Evolutionary conservation across 2,329 filamentous ascomycete species (phyloP), one percentile per base, ranked within the genome.

Genomic region (Chrysosporium keratinophilum): DNA sequence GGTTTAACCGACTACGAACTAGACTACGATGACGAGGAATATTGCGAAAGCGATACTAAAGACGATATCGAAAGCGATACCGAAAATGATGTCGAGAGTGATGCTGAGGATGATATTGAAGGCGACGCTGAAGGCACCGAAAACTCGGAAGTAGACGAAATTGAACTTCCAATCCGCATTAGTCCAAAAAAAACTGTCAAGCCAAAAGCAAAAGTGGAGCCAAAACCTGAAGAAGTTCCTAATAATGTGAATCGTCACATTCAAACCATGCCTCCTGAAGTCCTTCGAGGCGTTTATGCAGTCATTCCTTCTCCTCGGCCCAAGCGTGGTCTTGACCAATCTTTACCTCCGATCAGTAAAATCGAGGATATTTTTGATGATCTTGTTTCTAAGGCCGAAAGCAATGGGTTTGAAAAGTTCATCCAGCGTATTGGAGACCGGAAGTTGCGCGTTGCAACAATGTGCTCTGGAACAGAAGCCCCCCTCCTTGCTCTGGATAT

Each of bases 401-500:
- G 63, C 52, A 55, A 64, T 57, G 58, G 66, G 10, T 59, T 77
- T 9, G 49, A 62, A 31, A 54, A 70, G 49, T 65, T 71, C 1
- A 41, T 75, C 1, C 28, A 63, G 1, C 59, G 67, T 47, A 58
- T 75, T 1, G 61, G 66, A 7, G 62, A 63, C 1, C 63, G 70
- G 5, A 62, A 70, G 3, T 60, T 85, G 23, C 69, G 75, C 7
- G 71, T 89, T 23, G 85, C 77, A 0, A 91, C 87, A 0, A 80
- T 89, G 72, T 90, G 85, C 64, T 89, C 85, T 1, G 87, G 87
- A 0, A 90, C 87, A 0, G 87, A 91, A 60, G 81, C 81, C 3
- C 87, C 87, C 0, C 69, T 91, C 1, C 72, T 89, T 1, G 82
- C 83, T 0, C 63, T 88, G 12, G 70, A 80, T 12, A 71, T 83